These are phyloP conservation scores for Suillus alpinus DNA, from an alignment of 768 basidiomycete genomes.

Conservation along the genomic window DNA sequence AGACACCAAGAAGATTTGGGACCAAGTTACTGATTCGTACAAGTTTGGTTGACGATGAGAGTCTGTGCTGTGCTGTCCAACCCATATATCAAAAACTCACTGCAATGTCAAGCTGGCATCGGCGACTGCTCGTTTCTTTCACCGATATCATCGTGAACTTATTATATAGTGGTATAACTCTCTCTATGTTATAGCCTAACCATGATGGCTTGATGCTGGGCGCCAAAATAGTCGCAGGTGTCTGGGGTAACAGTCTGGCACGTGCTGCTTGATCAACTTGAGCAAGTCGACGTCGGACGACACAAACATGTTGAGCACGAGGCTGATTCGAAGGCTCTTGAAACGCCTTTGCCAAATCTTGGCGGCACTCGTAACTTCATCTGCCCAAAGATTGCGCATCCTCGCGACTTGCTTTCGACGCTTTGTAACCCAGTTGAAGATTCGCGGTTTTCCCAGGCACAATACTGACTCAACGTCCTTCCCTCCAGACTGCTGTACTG, in stretches of 20 bases:
- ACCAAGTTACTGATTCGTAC: slow-evolving; percentile 47
- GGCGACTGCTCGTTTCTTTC: no score
- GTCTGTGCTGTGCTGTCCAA: background rate
- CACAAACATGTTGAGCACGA: background rate
- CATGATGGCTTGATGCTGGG: no score
- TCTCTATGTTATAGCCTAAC: no score
- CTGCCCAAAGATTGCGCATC: background rate
- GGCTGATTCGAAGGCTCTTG: background rate
- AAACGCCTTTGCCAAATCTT: background rate
- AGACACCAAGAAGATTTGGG: slow-evolving; percentile 75
- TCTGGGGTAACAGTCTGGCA: no score
- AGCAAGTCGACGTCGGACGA: background rate
- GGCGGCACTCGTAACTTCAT: background rate
- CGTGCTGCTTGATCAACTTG: background rate
- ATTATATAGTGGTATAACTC: no score
- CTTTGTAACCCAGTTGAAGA: background rate
- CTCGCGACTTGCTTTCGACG: background rate
- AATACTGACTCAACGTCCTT: background rate
- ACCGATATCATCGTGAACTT: no score
- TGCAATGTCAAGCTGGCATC: no score
- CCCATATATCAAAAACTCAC: no score
- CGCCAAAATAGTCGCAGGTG: background rate
- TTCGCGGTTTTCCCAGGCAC: background rate
- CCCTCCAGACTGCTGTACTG: background rate
- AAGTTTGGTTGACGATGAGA: background rate